Base-by-base conservation (phyloP, 2,329 filamentous ascomycete genomes). In the Hypoxylon sp. region DNA sequence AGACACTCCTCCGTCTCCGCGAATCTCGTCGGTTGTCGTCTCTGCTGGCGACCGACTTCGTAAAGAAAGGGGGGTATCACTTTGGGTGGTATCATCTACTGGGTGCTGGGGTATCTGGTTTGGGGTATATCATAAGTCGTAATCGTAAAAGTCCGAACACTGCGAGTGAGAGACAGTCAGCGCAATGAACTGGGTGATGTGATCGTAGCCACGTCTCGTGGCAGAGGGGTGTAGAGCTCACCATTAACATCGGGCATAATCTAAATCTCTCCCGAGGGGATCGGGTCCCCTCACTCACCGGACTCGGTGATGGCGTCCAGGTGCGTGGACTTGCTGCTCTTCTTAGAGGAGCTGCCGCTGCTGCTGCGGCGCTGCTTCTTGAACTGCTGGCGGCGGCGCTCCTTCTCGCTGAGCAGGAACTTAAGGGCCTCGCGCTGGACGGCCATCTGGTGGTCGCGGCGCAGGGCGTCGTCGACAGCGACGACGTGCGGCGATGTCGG, bases 291-390 rank as follows among this genome's bases (percentile, higher is more conserved):
- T 78, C 74, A 78, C 68, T 79, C 77, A 45, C 67, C 71, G 33
- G 73, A 74, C 74, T 87, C 84, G 65, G 77, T 69, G 69, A 86
- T 86, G 58, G 83, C 79, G 48, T 82, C 77, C 77, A 87, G 84
- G 67, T 75, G 72, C 56, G 70, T 72, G 49, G 75, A 72, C 75
- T 81, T 82, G 67, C 74, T 76, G 64, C 75, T 76, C 71, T 81
- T 83, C 77, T 83, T 85, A 26, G 70, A 69, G 29, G 70, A 69
- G 62, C 72, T 69, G 45, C 72, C 71, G 61, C 72, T 74, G 47
- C 67, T 57, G 53, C 65, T 63, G 42, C 66, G 63, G 40, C 72
- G 71, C 56, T 60, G 63, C 43, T 58, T 64, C 65, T 65, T 67
- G 29, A 52, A 35, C 51, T 68, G 65, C 62, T 78, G 75, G 59